A percentile compares a stretch with the other conserved stretches of the same genome.
These are phyloP conservation scores for Zygosaccharomyces pseudobailii DNA, from an alignment of 1,139 yeast genomes.

Conservation along the genomic window DNA sequence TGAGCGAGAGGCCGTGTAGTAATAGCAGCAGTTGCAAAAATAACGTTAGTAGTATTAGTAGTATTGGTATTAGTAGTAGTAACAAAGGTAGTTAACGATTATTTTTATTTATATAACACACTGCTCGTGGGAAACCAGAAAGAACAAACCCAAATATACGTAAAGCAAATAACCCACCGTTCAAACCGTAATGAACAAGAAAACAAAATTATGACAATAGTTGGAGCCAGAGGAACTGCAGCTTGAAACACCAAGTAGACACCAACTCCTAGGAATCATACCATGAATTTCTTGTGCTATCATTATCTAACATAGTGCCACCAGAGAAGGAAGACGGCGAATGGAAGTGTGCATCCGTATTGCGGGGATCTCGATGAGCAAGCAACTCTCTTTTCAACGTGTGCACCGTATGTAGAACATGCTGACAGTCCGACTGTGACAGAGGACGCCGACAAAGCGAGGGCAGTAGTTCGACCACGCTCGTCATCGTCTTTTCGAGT, in stretches of 20 bases:
- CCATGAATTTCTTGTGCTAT: not conserved
- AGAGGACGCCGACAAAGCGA: slow-evolving; percentile 2
- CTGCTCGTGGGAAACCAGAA: not conserved
- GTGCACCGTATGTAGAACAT: not conserved
- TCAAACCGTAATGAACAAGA: not conserved
- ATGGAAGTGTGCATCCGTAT: not conserved
- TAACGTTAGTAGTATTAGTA: not conserved
- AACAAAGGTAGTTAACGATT: not conserved
- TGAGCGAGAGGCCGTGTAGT: not conserved
- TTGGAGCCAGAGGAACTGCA: not conserved
- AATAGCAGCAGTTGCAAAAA: not conserved
- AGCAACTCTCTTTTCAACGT: not conserved
- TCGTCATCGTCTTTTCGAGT: slow-evolving; percentile 6
- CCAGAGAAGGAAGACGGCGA: not conserved
- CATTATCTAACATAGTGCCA: not conserved
- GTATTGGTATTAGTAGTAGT: not conserved
- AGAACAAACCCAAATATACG: slow-evolving; percentile 2
- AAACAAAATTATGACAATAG: not conserved
- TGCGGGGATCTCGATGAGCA: not conserved
- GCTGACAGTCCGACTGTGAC: not conserved
- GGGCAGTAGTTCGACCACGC: slow-evolving; percentile 10
- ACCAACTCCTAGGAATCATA: not conserved
- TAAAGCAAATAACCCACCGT: not conserved
- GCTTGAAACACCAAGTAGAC: not conserved
- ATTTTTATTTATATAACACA: not conserved